Evolutionary conservation across 768 basidiomycete genomes (phyloP), one percentile per base, ranked within the genome.

Genomic region (Leucogyrophana mollusca): DNA sequence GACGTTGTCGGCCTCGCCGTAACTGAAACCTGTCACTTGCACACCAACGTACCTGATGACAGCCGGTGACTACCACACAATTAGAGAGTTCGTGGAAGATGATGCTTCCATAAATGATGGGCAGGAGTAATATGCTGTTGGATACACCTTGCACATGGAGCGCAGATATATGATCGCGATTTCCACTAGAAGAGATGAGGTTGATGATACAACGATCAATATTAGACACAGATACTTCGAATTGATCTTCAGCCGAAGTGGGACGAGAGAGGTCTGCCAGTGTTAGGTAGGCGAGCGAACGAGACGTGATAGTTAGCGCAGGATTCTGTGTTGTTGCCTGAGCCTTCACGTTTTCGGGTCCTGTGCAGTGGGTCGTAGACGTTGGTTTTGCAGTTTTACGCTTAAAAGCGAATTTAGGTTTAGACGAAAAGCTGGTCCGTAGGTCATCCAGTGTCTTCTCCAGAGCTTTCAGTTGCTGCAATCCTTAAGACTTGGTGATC

Each of bases 131-230:
- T 3, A 93, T 59, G 9, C 79, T 80, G 46, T 82, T 71, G 3
- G 64, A 70, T 17, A 94, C 53, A 38, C 79, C 73, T n/a, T 74
- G 75, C 16, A 82, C 72, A 56, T 92, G 87, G 9, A 90, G 54
- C 0, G 87, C 80, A 0, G 82, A 79, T 21, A 79, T 57, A 35
- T 65, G 53, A 22, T 54, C 33, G 13, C 43, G 36, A 16, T 53
- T 48, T 16, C 53, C 50, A 2, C 52, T 54, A 1, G 56, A 48
- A 8, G 69, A 62, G 11, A 82, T 56, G 0, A 93, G 64, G 64
- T 94, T 81, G 46, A 94, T 78, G 32, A 93, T 71, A 57, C 91
- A 93, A 42, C 68, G 60, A 32, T 75, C 67, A 5, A 94, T 72
- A 57, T 86, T 71, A n/a, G 74, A 76, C 44, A 95, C 77, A 7